Conservation (phyloP, 331 rosid genomes). For the Stylosanthes scabra region DNA sequence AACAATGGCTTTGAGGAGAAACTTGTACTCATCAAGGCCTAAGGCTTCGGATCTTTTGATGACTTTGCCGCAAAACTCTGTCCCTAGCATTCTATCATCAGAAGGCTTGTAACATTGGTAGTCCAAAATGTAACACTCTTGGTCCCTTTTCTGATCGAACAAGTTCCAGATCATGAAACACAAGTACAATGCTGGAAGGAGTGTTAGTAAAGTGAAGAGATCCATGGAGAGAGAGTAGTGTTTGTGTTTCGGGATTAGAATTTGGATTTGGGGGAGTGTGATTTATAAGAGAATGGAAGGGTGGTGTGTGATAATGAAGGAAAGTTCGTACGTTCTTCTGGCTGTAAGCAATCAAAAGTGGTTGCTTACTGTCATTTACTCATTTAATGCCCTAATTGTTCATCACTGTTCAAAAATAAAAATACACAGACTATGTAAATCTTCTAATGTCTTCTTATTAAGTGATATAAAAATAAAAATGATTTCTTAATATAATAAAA, state of each 20-base stretch:
- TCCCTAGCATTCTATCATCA: conserved; percentile 63
- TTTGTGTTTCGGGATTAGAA: background rate
- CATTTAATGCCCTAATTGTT: background rate
- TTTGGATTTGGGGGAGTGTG: background rate
- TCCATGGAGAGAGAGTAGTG: conserved; percentile 50
- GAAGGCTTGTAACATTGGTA: conserved; percentile 79
- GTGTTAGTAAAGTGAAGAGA: conserved; percentile 44
- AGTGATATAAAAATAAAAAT: too few relatives aligned
- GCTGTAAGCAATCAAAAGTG: background rate
- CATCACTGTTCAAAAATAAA: too few relatives aligned
- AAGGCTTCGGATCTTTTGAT: conserved; percentile 61
- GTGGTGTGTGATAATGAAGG: background rate
- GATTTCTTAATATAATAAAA: too few relatives aligned
- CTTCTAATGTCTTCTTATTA: too few relatives aligned
- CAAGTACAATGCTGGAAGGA: conserved; percentile 41
- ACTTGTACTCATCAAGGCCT: conserved; percentile 74
- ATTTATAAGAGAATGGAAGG: background rate
- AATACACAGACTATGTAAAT: too few relatives aligned
- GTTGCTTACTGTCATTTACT: background rate
- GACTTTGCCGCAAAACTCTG: conserved; percentile 59
- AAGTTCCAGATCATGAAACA: conserved; percentile 59
- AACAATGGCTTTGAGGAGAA: conserved; percentile 82
- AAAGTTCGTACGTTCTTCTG: background rate
- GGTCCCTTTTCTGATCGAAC: conserved; percentile 52
- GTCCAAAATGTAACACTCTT: conserved; percentile 70